A percentile compares a stretch with the other conserved stretches of the same genome.
Evolutionary conservation across 352 stramenopile species (phyloP).

Genomic region (Plasmopara viticola): DNA sequence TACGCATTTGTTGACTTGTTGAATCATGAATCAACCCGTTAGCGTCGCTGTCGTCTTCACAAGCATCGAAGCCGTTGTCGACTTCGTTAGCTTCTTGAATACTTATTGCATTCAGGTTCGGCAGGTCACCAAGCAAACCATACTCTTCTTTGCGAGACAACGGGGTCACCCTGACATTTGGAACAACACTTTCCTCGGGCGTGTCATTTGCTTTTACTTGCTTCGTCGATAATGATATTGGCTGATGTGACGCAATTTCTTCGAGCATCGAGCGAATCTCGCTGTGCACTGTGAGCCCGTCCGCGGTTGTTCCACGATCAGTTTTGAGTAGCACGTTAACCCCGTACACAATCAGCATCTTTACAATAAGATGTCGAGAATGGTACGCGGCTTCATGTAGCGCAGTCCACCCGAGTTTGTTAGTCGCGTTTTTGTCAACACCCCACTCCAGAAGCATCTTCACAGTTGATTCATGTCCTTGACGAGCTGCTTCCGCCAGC

Average conservation of each 20-base stretch:
- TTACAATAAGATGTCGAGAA: slow-evolving; percentile 63
- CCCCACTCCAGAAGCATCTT: slow-evolving; percentile 75
- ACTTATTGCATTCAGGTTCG: slow-evolving; percentile 48
- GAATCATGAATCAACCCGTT: slow-evolving; percentile 19
- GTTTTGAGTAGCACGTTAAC: slow-evolving; percentile 62
- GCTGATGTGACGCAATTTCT: slow-evolving; percentile 46
- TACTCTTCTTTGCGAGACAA: slow-evolving; percentile 81
- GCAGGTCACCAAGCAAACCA: slow-evolving; percentile 65
- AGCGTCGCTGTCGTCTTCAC: slow-evolving; percentile 22
- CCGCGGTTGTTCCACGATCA: slow-evolving; percentile 54
- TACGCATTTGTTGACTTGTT: slow-evolving; percentile 18
- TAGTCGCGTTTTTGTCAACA: slow-evolving; percentile 71
- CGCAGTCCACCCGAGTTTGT: slow-evolving; percentile 66
- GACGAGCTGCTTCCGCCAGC: slow-evolving; percentile 61
- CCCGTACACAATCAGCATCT: slow-evolving; percentile 73
- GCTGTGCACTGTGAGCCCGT: slow-evolving; percentile 72
- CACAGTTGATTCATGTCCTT: slow-evolving; percentile 54
- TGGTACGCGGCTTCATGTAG: slow-evolving; percentile 78
- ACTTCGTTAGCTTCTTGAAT: slow-evolving; percentile 45
- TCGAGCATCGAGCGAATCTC: slow-evolving; percentile 77
- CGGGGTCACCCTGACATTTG: slow-evolving; percentile 26
- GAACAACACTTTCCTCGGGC: slow-evolving; percentile 27
- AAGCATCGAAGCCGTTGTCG: slow-evolving; percentile 20
- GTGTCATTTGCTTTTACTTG: slow-evolving; percentile 13
- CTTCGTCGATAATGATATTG: slow-evolving; percentile 12